Evolutionary conservation across 139 green algal species (phyloP), one percentile per base, ranked within the genome.

Genomic region (Astrephomene gubernaculifera): DNA sequence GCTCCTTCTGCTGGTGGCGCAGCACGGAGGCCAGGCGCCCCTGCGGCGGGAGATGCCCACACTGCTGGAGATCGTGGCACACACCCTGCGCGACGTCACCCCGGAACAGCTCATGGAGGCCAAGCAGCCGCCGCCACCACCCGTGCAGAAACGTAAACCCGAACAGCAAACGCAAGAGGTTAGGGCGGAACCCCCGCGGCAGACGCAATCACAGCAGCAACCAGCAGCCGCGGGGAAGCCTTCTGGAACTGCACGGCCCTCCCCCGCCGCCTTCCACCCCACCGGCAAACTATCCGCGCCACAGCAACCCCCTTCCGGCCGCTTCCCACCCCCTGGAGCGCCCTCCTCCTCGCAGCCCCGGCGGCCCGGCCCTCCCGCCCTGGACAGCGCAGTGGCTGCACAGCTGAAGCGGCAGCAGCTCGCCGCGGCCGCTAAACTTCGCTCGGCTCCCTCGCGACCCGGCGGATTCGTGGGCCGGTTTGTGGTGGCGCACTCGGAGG

Each of bases 61-160:
- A 60, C 85, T 98, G 67, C 87, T 98, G 52, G 90, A 98, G 81
- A 89, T 96, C 41, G 87, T 97, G 81, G 36, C 88, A 24, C 75
- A 91, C 60, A 70, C 65, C 24, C 74, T 44, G 61, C 44, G 44
- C 1, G 54, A n/a, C 45, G 33, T 67, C 19, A 54, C 65, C 2
- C 64, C 79, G 10, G 9, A 68, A 19, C 79, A 75, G 31, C 63
- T 74, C 5, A 24, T 53, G 31, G 63, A 43, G 27, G 79, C 79
- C 9, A 67, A 43, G 45, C 9, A 14, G 33, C 79, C 79, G 65
- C 79, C 79, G 31, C 52, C 81, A 12, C 43, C 44, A 31, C 63
- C 19, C 1, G 27, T 27, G 36, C 35, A 45, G 38, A 27, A 68
- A 10, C 27, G n/a, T 5, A 61, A 17, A 27, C 36, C 54, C 24